phyloP scores from a whole-genome alignment of 2,329 filamentous ascomycete genomes.

The Periglandula ipomoeae region DNA sequence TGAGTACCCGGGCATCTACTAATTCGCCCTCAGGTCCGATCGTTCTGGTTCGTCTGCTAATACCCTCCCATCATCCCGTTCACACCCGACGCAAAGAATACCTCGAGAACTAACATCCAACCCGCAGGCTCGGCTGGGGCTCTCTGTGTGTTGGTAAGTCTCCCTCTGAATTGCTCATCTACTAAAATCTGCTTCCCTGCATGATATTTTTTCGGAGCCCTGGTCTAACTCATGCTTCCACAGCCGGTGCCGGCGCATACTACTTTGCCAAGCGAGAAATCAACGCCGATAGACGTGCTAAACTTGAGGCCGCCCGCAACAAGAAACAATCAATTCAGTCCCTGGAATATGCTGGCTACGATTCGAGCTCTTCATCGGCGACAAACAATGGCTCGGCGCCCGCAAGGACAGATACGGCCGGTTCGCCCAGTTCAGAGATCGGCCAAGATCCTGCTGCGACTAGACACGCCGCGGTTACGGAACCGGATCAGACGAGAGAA shows the following conservation, averaged over 20 bases:
- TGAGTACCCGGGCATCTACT: constrained; percentile 7
- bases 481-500: constrained; percentile 55
- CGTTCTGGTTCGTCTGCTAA: constrained; percentile 49
- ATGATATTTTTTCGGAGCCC: too few species aligned
- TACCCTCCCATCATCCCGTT: background rate
- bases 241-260: constrained; percentile 85
- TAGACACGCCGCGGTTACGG: constrained; percentile 65
- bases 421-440: constrained; percentile 63
- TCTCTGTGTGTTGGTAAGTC: constrained; percentile 70
- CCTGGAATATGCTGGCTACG: constrained; percentile 43
- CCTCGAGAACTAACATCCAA: background rate
- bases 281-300: constrained; percentile 74
- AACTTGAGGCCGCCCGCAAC: constrained; percentile 57
- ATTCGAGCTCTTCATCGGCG: constrained; percentile 25
- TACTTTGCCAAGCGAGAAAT: constrained; percentile 92
- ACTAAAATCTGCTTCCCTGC: too few species aligned
- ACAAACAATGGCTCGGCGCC: constrained; percentile 36
- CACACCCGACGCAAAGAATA: constrained; percentile 4
- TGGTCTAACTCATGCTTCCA: background rate
- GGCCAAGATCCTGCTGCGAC: constrained; percentile 77
- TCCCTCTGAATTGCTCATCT: too few species aligned
- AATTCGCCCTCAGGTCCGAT: constrained; percentile 40
- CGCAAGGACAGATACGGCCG: constrained; percentile 47
- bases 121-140: constrained; percentile 83
- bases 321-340: constrained; percentile 51